Base-by-base conservation (phyloP, 2,329 filamentous ascomycete genomes). In the Tolypocladium pustulatum region DNA sequence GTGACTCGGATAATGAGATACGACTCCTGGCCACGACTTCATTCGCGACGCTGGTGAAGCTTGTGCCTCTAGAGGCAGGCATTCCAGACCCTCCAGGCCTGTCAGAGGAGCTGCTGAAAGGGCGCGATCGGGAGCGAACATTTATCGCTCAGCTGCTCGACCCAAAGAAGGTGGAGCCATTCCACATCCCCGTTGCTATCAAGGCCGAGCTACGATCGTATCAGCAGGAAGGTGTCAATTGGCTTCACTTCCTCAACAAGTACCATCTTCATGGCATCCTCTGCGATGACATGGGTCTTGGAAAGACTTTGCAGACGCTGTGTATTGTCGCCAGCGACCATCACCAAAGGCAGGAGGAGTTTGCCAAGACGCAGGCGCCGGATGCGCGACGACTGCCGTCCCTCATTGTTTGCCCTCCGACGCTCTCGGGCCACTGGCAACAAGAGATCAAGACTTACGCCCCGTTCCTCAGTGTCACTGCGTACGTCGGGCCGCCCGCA, bases 251-350 rank as follows among this genome's bases (percentile, higher is more conserved):
- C 76, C 86, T 99, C 65, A 99, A 99, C 72, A 92, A 92, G 59
- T 99, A 97, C 71, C 93, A 99, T 67, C 84, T 99, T 1, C 95
- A 99, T 66, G 94, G 94, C 55, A 97, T 99, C 72, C 89, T 99
- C 60, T 99, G 94, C 70, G 94, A 99, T 68, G 94, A 99, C 72
- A 99, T 99, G 94, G 94, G 94, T 68, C 88, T 99, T 34, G 94
- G 94, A 55, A 99, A 99, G 77, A 99, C 94, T 1, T 77, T 99
- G 13, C 94, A 99, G 72, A 99, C 95, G 0, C 84, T 99, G 27
- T 99, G 94, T 73, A 99, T 99, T 67, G 92, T 99, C 51, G 93
- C 94, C 12, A 97, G 92, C 74, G 94, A 99, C 70, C 94, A 99
- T 69, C 93, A 99, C 71, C 81, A 95, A 69, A 87, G 94, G 61